phyloP scores from a whole-genome alignment of 139 green algal species.

The Tetraselmis striata region DNA sequence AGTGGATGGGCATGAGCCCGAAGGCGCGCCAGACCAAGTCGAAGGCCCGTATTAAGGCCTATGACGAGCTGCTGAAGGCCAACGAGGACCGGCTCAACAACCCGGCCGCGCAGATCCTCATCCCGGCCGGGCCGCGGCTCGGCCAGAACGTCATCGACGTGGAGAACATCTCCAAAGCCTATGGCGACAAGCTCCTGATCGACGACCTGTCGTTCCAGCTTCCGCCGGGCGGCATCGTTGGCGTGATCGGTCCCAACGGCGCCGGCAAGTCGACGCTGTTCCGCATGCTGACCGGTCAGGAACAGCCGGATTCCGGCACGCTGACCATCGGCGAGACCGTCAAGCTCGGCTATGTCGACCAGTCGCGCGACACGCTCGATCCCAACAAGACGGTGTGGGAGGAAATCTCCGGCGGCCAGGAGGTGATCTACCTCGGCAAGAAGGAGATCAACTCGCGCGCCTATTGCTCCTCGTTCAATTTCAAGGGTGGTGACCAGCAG shows the following conservation, averaged over 20 bases:
- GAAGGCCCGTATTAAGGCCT: slow-evolving; percentile 49
- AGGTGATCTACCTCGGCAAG: slow-evolving; percentile 6
- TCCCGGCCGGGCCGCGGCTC: slow-evolving; percentile 55
- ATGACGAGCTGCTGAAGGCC: slow-evolving; percentile 57
- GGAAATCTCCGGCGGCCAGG: slow-evolving; percentile 30
- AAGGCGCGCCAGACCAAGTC: slow-evolving; percentile 86
- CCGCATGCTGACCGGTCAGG: slow-evolving; percentile 70
- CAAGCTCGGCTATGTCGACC: slow-evolving; percentile 70
- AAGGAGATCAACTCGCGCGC: slow-evolving; percentile 47
- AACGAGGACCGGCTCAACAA: slow-evolving; percentile 18
- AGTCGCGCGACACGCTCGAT: slow-evolving; percentile 59
- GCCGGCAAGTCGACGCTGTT: too few species aligned
- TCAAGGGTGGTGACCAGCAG: slow-evolving; percentile 72
- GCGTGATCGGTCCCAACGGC: slow-evolving; percentile 14
- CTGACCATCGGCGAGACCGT: slow-evolving; percentile 64
- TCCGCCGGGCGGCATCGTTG: slow-evolving; percentile 51
- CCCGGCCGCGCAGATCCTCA: slow-evolving; percentile 68
- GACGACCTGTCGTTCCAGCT: slow-evolving; percentile 50
- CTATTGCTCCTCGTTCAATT: slow-evolving; percentile 78
- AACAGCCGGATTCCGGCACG: slow-evolving; percentile 40
- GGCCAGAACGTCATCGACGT: slow-evolving; percentile 55
- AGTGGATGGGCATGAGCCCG: slow-evolving; percentile 48
- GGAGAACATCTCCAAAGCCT: slow-evolving; percentile 22
- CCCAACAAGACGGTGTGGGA: slow-evolving; percentile 47
- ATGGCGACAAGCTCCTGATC: slow-evolving; percentile 32